phyloP scores from a whole-genome alignment of 2,329 filamentous ascomycete genomes.

The Nigrospora osmanthi region DNA sequence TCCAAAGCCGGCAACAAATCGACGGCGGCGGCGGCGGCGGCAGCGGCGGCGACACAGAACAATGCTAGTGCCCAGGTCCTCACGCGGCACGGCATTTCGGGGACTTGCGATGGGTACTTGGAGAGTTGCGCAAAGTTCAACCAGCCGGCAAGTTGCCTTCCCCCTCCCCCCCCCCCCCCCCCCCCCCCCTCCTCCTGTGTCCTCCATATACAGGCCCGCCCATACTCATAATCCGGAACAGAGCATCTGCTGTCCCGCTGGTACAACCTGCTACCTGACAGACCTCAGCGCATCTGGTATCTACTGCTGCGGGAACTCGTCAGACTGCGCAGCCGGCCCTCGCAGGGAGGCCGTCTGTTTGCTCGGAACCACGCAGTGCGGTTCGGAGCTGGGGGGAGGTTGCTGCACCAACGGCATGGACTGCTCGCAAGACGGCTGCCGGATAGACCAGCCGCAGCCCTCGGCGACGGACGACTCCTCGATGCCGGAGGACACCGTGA shows the following conservation, averaged over 20 bases:
- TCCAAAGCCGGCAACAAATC: constrained; percentile 6
- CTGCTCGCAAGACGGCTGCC: constrained; percentile 10
- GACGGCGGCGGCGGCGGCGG: no score
- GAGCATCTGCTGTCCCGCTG: constrained; percentile 13
- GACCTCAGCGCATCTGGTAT: constrained; percentile 11
- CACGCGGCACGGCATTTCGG: no score
- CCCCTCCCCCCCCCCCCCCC: no score
- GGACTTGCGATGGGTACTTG: no score
- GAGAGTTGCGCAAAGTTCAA: no score
- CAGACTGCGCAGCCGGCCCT: constrained; percentile 1
- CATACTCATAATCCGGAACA: background rate
- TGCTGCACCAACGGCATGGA: constrained; percentile 9
- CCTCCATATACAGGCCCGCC: no score
- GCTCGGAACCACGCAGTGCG: constrained; percentile 5
- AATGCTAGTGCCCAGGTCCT: no score
- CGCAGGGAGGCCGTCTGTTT: constrained; percentile 6
- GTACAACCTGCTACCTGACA: constrained; percentile 9
- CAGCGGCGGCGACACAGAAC: background rate
- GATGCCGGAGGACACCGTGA: background rate
- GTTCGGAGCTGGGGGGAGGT: constrained; percentile 8
- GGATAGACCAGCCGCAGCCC: constrained; percentile 7
- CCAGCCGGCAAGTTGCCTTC: no score
- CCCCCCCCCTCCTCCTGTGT: no score
- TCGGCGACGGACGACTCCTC: background rate
- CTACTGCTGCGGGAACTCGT: constrained; percentile 10